Evolutionary conservation across 345 rosid species (phyloP).

Genomic region (Isatis tinctoria): DNA sequence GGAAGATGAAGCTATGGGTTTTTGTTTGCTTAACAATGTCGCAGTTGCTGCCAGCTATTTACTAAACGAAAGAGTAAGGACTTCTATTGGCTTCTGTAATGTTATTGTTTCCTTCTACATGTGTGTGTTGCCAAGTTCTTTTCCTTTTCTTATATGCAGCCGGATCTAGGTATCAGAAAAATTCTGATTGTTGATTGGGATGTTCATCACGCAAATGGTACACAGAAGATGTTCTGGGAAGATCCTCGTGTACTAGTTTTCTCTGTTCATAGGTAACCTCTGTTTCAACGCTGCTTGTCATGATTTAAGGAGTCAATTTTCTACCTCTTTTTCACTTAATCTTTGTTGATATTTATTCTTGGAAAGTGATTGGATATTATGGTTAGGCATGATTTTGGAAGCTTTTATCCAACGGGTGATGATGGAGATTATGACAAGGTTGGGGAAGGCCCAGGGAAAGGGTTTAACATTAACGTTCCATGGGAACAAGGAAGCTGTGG

Average conservation of each 20-base stretch:
- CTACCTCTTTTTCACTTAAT: too few species aligned
- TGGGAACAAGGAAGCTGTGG: constrained; percentile 88
- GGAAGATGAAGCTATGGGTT: constrained; percentile 77
- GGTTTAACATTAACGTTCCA: constrained; percentile 91
- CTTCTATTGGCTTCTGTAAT: background rate
- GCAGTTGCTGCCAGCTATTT: constrained; percentile 75
- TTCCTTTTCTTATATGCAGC: constrained; percentile 32
- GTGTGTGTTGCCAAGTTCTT: background rate
- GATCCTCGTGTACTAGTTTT: constrained; percentile 90
- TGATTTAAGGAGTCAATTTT: too few species aligned
- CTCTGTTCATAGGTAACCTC: constrained; percentile 84
- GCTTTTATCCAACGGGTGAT: constrained; percentile 72
- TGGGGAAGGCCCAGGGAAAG: constrained; percentile 90
- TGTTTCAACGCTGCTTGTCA: background rate
- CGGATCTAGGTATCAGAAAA: constrained; percentile 64
- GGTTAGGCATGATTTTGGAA: constrained; percentile 76
- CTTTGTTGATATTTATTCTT: too few species aligned
- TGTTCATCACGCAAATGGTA: constrained; percentile 95
- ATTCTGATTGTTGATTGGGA: constrained; percentile 97
- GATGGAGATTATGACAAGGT: constrained; percentile 79
- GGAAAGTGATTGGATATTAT: too few species aligned
- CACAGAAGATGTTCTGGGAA: constrained; percentile 84
- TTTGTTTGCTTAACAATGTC: constrained; percentile 85
- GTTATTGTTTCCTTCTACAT: background rate
- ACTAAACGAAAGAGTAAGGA: constrained; percentile 59